These are phyloP conservation scores for Botrytis pseudocinerea DNA, from an alignment of 2,329 filamentous ascomycete genomes.

Conservation along the genomic window DNA sequence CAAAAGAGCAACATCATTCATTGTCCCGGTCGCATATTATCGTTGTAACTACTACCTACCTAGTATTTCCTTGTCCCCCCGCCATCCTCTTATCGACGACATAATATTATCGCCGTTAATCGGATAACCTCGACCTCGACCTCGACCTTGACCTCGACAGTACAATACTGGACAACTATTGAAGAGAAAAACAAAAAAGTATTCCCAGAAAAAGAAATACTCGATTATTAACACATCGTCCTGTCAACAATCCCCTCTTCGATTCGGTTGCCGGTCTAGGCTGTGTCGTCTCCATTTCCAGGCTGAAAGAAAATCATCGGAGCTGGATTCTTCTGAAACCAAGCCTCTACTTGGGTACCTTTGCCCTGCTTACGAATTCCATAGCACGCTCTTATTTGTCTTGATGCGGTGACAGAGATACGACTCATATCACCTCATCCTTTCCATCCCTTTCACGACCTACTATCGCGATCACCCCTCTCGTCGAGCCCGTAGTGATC, in stretches of 20 bases:
- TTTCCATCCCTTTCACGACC: background rate
- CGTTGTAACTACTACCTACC: constrained; percentile 17
- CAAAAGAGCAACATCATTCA: background rate
- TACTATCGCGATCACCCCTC: background rate
- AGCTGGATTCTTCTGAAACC: constrained; percentile 24
- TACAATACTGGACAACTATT: constrained; percentile 13
- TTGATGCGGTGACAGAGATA: constrained; percentile 23
- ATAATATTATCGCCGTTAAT: constrained; percentile 25
- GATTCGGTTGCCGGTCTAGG: constrained; percentile 29
- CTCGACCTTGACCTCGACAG: background rate
- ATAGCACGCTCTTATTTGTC: background rate
- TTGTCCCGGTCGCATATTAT: constrained; percentile 33
- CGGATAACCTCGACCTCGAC: constrained; percentile 22
- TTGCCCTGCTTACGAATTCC: constrained; percentile 19
- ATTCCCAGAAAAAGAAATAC: background rate
- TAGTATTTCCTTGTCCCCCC: constrained; percentile 25
- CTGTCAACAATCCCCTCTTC: background rate
- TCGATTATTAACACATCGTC: background rate
- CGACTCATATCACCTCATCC: constrained; percentile 7
- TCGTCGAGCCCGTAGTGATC: constrained; percentile 9
- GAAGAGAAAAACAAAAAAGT: background rate
- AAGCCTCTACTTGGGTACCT: constrained; percentile 34
- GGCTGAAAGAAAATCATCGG: constrained; percentile 28
- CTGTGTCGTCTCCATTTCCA: constrained; percentile 24
- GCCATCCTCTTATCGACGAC: constrained; percentile 34